Conservation (phyloP, 106 monocot genomes). For the Ottelia alismoides region DNA sequence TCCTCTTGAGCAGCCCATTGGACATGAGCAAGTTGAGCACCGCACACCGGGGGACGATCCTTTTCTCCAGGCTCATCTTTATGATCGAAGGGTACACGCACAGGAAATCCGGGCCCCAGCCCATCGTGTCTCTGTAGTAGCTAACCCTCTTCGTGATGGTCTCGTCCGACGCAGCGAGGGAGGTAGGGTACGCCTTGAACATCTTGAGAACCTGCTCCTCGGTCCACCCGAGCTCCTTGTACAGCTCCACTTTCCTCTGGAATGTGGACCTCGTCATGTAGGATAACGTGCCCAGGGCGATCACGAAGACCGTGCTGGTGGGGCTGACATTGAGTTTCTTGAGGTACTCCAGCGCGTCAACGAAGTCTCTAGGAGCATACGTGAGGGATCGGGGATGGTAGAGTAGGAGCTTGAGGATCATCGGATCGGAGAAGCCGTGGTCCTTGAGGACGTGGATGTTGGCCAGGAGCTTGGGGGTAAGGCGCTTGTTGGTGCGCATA, state of each 20-base stretch:
- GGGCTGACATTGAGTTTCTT: neutral
- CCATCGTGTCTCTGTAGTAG: conserved; percentile 1
- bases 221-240: conserved; percentile 1
- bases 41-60: conserved; percentile 3
- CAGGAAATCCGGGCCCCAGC: neutral
- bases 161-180: neutral
- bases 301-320: neutral
- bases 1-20: conserved; percentile 2
- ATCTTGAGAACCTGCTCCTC: neutral
- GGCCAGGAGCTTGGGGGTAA: no score
- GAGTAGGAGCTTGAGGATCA: neutral
- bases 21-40: conserved; percentile 4
- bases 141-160: no score
- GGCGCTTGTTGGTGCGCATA: neutral
- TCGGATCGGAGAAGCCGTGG: neutral
- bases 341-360: neutral
- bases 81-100: neutral
- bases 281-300: neutral
- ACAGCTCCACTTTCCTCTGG: neutral
- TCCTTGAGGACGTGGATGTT: neutral
- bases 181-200: neutral
- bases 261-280: neutral
- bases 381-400: neutral
- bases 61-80: conserved; percentile 3
- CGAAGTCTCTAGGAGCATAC: neutral